A percentile compares a stretch with the other conserved stretches of the same genome.
Evolutionary conservation across 106 monocot species (phyloP).

Genomic region (Acorus calamus): DNA sequence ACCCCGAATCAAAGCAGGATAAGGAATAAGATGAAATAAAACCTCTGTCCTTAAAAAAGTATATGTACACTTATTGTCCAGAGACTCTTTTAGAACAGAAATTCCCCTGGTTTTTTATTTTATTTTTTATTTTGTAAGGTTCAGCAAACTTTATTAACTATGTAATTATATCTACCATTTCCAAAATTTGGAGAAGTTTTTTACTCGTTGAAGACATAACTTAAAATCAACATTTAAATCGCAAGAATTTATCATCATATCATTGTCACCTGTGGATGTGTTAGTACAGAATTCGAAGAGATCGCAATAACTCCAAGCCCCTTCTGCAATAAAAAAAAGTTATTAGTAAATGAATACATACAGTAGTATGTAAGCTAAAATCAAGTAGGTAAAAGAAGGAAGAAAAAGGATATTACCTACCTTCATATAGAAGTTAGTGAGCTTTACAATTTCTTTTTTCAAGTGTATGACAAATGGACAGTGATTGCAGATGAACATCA

Average conservation of each 20-base stretch:
- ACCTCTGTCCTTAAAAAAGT: too few species aligned
- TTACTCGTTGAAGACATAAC: too few species aligned
- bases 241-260: background rate
- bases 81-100: too few species aligned
- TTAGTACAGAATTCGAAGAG: constrained; percentile 70
- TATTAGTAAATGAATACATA: background rate
- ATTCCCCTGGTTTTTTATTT: too few species aligned
- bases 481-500: constrained; percentile 98
- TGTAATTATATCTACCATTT: too few species aligned
- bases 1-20: too few species aligned
- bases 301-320: constrained; percentile 83
- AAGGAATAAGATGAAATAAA: too few species aligned
- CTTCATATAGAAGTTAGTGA: constrained; percentile 73
- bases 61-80: too few species aligned
- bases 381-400: background rate
- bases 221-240: too few species aligned
- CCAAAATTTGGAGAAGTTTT: too few species aligned
- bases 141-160: too few species aligned
- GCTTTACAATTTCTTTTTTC: constrained; percentile 80
- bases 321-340: constrained; percentile 46
- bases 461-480: constrained; percentile 93
- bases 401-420: constrained; percentile 19
- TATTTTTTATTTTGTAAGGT: too few species aligned
- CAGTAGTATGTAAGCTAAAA: background rate
- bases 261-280: constrained; percentile 89